Percentiles rank a stretch among this genome's conserved stretches.
These are phyloP conservation scores for Yarrowia deformans DNA, from an alignment of 805 yeast genomes.

Conservation along the genomic window DNA sequence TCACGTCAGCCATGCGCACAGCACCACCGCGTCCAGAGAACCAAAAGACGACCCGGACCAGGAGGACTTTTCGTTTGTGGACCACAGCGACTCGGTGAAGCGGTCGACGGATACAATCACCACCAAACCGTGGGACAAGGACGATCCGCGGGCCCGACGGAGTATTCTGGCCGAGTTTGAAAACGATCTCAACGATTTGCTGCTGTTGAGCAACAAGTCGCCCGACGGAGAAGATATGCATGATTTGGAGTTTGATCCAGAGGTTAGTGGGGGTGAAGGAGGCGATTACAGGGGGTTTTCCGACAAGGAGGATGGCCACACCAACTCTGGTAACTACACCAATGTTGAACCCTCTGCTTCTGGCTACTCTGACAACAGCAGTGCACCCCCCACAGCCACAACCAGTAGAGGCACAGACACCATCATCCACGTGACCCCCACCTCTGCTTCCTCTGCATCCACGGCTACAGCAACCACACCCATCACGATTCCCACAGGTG, in stretches of 20 bases:
- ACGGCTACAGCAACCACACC: background rate
- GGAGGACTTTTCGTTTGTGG: conserved; percentile 34
- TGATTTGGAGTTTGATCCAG: background rate
- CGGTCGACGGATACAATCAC: background rate
- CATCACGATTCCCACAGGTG: background rate
- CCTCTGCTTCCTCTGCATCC: background rate
- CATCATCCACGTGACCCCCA: background rate
- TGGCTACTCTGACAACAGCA: too few species aligned
- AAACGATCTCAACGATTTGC: conserved; percentile 17
- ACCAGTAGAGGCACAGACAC: background rate
- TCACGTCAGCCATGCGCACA: too few species aligned
- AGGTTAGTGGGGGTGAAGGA: too few species aligned
- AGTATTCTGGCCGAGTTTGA: conserved; percentile 33
- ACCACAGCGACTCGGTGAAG: conserved; percentile 20
- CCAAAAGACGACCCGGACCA: conserved; percentile 26
- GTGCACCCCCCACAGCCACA: too few species aligned
- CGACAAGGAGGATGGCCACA: too few species aligned
- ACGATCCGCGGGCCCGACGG: conserved; percentile 3
- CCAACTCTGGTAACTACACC: too few species aligned
- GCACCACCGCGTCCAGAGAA: too few species aligned
- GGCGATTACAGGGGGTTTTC: too few species aligned
- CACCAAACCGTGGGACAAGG: conserved; percentile 15
- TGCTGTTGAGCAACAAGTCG: conserved; percentile 7
- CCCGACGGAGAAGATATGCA: background rate
- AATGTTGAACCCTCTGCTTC: too few species aligned